Conservation (phyloP, 148 eudicot species). For the Fagopyrum esculentum region DNA sequence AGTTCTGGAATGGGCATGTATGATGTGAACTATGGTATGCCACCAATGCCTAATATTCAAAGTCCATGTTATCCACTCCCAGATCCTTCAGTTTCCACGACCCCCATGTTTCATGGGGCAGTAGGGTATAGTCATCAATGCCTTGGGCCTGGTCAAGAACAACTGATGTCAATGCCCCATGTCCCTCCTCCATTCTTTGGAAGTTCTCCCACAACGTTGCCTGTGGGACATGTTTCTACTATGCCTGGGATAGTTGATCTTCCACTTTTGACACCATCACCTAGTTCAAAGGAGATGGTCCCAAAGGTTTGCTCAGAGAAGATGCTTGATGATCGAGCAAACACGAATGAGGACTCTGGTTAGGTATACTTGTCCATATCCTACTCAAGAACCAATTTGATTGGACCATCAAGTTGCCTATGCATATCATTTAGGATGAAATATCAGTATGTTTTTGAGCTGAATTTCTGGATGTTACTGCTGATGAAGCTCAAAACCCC, state of each 20-base stretch:
- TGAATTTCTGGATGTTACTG: not conserved
- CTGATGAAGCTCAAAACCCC: not conserved
- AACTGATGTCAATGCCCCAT: not conserved
- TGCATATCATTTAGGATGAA: not conserved
- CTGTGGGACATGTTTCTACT: not conserved
- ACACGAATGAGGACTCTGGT: not conserved
- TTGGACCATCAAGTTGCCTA: not conserved
- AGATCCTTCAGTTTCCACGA: not conserved
- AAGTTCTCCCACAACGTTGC: not conserved
- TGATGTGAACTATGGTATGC: slow-evolving; percentile 32
- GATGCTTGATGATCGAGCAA: too few species aligned
- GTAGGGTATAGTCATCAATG: not conserved
- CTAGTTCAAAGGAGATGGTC: not conserved
- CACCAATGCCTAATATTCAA: slow-evolving; percentile 29
- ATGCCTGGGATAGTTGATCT: not conserved
- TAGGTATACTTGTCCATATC: not conserved
- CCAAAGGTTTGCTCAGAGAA: not conserved
- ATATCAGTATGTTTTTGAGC: not conserved
- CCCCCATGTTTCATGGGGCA: not conserved
- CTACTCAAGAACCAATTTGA: not conserved
- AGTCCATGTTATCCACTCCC: not conserved
- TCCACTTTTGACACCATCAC: not conserved
- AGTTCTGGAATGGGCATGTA: slow-evolving; percentile 46
- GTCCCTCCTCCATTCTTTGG: not conserved
- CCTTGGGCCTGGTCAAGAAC: not conserved